These are phyloP conservation scores for Diddensiella caesifluorescens DNA, from an alignment of 805 yeast genomes.

Conservation along the genomic window DNA sequence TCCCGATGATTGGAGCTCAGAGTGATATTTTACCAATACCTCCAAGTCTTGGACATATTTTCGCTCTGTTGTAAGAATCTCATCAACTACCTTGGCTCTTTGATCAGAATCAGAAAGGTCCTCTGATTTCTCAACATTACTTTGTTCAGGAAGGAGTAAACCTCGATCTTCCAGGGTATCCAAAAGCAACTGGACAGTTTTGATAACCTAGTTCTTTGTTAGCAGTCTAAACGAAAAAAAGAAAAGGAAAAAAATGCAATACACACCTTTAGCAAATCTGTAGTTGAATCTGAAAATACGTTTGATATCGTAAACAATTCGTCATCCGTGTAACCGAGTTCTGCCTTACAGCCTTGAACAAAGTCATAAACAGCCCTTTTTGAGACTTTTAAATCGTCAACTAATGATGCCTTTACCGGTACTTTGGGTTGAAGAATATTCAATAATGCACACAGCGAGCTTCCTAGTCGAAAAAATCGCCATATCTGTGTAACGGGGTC, in stretches of 20 bases:
- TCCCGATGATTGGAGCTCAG: slow-evolving; percentile 60
- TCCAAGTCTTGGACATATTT: slow-evolving; percentile 91
- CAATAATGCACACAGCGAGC: slow-evolving; percentile 81
- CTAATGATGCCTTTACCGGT: slow-evolving; percentile 44
- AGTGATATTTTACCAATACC: slow-evolving; percentile 58
- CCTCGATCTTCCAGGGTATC: slow-evolving; percentile 36
- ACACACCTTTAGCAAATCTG: slow-evolving; percentile 54
- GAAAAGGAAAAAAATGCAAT: neutral
- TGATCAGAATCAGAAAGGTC: slow-evolving; percentile 42
- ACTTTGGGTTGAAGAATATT: slow-evolving; percentile 58
- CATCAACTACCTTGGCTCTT: slow-evolving; percentile 74
- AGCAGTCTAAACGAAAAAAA: neutral
- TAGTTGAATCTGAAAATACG: slow-evolving; percentile 77
- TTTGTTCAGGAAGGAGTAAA: slow-evolving; percentile 12
- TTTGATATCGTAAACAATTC: slow-evolving; percentile 85
- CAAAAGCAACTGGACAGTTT: slow-evolving; percentile 62
- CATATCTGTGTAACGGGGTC: slow-evolving; percentile 93
- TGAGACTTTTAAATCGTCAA: slow-evolving; percentile 78
- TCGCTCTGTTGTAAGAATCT: slow-evolving; percentile 83
- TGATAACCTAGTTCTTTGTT: slow-evolving; percentile 42
- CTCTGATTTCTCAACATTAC: neutral
- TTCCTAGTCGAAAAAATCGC: slow-evolving; percentile 85
- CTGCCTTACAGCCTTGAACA: slow-evolving; percentile 74
- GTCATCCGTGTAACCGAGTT: slow-evolving; percentile 69
- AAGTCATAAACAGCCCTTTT: slow-evolving; percentile 89